These are phyloP conservation scores for Boletus barrowsii DNA, from an alignment of 768 basidiomycete genomes.

Conservation along the genomic window DNA sequence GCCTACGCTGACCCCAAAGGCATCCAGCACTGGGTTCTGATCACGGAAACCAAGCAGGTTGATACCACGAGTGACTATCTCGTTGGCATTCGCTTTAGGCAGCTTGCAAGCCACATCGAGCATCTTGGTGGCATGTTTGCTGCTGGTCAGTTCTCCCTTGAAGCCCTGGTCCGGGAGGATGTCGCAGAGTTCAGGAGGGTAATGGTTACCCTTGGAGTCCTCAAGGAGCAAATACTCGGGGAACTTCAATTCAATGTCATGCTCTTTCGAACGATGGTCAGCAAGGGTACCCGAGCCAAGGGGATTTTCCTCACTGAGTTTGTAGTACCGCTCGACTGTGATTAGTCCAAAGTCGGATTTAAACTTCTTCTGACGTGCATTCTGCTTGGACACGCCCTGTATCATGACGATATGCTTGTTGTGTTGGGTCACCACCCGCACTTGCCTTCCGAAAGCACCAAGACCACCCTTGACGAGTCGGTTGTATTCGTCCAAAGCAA, in stretches of 20 bases:
- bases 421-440: conserved; percentile 62
- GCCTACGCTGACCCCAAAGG: conserved; percentile 45
- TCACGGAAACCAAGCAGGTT: conserved; percentile 39
- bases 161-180: conserved; percentile 41
- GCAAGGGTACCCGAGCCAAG: neutral
- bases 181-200: conserved; percentile 48
- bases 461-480: conserved; percentile 49
- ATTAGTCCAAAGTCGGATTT: conserved; percentile 36
- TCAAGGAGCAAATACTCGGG: conserved; percentile 43
- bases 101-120: conserved; percentile 45
- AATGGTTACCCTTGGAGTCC: conserved; percentile 31
- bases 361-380: conserved; percentile 39
- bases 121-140: conserved; percentile 45
- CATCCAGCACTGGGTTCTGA: conserved; percentile 30
- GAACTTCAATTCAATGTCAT: conserved; percentile 32
- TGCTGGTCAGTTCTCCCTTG: conserved; percentile 46
- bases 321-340: conserved; percentile 46
- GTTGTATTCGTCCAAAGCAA: conserved; percentile 38
- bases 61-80: conserved; percentile 43
- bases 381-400: conserved; percentile 43
- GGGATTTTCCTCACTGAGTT: conserved; percentile 31
- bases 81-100: conserved; percentile 44
- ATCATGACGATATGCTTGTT: conserved; percentile 69
- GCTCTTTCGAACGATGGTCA: conserved; percentile 30
- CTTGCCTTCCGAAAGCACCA: conserved; percentile 56